phyloP scores from a whole-genome alignment of 1,284 basidiomycete genomes.

The Pisolithus thermaeus region DNA sequence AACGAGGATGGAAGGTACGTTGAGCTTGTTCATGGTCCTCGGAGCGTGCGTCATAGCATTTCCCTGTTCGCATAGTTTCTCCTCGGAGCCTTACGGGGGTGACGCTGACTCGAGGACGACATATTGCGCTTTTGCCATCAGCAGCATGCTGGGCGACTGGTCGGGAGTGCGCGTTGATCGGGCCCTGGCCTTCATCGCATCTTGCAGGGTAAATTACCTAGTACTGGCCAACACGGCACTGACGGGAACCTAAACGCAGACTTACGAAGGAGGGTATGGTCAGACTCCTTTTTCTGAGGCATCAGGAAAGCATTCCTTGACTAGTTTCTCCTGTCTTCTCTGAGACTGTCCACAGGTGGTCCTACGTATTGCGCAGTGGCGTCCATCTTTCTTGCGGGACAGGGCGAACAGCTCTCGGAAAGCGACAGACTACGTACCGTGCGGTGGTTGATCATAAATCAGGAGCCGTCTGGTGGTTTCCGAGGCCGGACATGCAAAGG shows the following conservation, averaged over 20 bases:
- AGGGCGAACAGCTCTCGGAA: constrained; percentile 31
- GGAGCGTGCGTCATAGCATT: neutral
- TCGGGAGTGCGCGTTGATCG: constrained; percentile 58
- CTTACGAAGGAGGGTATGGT: constrained; percentile 91
- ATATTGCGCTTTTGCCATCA: constrained; percentile 86
- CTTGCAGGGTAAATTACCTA: constrained; percentile 54
- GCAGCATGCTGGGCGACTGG: constrained; percentile 75
- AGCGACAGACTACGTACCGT: constrained; percentile 49
- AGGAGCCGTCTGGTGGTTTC: constrained; percentile 69
- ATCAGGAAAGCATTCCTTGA: constrained; percentile 51
- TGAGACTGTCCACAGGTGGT: constrained; percentile 55
- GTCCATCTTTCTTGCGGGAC: constrained; percentile 54
- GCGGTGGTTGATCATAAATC: constrained; percentile 78
- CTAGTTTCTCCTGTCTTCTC: neutral
- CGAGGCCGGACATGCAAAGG: constrained; percentile 81
- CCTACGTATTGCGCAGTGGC: constrained; percentile 92
- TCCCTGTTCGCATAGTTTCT: constrained; percentile 53
- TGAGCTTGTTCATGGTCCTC: neutral
- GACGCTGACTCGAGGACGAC: constrained; percentile 78
- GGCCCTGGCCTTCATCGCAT: constrained; percentile 58
- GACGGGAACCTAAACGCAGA: constrained; percentile 39
- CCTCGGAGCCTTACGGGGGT: constrained; percentile 58
- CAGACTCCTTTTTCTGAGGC: constrained; percentile 80
- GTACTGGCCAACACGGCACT: neutral
- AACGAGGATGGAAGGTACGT: constrained; percentile 73